These are phyloP conservation scores for Cucurbitaria berberidis DNA, from an alignment of 2,329 filamentous ascomycete species.

Conservation along the genomic window DNA sequence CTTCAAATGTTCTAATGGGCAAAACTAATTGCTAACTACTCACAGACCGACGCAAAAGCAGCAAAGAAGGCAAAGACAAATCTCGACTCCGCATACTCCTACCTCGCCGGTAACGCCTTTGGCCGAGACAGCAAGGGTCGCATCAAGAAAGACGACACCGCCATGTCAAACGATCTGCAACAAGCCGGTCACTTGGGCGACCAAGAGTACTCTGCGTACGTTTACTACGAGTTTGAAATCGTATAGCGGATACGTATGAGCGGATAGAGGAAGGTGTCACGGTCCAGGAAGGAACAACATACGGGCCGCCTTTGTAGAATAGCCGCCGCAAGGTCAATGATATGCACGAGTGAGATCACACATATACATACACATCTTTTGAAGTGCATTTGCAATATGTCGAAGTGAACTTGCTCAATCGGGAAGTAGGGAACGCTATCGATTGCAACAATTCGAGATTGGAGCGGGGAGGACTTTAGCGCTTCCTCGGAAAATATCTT, in stretches of 20 bases:
- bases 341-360: background rate
- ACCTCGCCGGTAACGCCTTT: conserved; percentile 93
- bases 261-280: background rate
- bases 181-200: conserved; percentile 72
- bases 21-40: conserved; percentile 3
- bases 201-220: conserved; percentile 92
- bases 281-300: background rate
- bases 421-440: background rate
- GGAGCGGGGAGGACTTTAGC: background rate
- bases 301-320: background rate
- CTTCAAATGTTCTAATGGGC: background rate
- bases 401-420: background rate
- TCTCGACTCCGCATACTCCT: conserved; percentile 85
- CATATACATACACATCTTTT: background rate
- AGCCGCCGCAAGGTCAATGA: background rate
- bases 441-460: background rate
- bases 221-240: conserved; percentile 95
- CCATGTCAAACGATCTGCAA: conserved; percentile 81
- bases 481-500: background rate
- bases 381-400: background rate
- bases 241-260: conserved; percentile 13
- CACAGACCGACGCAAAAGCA: conserved; percentile 80
- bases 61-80: conserved; percentile 70
- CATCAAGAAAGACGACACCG: conserved; percentile 86
- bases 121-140: conserved; percentile 92